A percentile compares a stretch with the other conserved stretches of the same genome.
phyloP scores from a whole-genome alignment of 1,284 basidiomycete genomes.

The Austropuccinia psidii region DNA sequence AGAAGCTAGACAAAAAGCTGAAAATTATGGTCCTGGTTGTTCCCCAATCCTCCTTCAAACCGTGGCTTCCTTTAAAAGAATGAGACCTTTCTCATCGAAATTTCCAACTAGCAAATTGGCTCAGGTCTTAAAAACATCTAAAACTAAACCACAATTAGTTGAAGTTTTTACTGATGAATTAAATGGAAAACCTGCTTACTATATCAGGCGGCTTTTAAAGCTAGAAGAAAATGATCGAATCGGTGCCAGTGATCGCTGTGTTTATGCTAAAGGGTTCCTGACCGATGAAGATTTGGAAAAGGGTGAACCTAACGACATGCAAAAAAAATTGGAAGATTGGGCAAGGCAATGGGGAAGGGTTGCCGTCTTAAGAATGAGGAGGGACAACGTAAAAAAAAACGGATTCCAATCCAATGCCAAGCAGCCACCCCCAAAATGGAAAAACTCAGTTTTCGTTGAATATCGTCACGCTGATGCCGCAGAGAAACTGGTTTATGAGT shows the following conservation, averaged over 20 bases:
- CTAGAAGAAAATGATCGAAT: conserved; percentile 22
- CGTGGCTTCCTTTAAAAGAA: conserved; percentile 34
- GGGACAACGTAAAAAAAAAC: background rate
- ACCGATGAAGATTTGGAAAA: conserved; percentile 26
- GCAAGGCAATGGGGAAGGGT: conserved; percentile 31
- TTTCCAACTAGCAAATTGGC: conserved; percentile 32
- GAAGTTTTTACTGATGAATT: conserved; percentile 22
- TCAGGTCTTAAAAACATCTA: conserved; percentile 17
- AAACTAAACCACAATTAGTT: conserved; percentile 16
- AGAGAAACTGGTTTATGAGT: conserved; percentile 17
- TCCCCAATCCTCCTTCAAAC: conserved; percentile 33
- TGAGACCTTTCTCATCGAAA: conserved; percentile 28
- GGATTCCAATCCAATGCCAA: background rate
- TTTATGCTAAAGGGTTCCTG: conserved; percentile 36
- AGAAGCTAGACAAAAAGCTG: conserved; percentile 30
- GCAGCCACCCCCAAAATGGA: conserved; percentile 13
- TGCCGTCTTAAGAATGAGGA: conserved; percentile 33
- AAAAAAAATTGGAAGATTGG: conserved; percentile 29
- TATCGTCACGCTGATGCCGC: conserved; percentile 12
- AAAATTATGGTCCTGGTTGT: conserved; percentile 31
- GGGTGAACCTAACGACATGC: conserved; percentile 28
- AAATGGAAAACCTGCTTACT: conserved; percentile 16
- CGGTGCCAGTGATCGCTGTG: conserved; percentile 33
- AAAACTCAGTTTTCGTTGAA: conserved; percentile 36
- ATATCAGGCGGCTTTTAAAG: conserved; percentile 21